phyloP scores from a whole-genome alignment of 2,329 filamentous ascomycete genomes.

The Paraphoma chrysanthemicola region DNA sequence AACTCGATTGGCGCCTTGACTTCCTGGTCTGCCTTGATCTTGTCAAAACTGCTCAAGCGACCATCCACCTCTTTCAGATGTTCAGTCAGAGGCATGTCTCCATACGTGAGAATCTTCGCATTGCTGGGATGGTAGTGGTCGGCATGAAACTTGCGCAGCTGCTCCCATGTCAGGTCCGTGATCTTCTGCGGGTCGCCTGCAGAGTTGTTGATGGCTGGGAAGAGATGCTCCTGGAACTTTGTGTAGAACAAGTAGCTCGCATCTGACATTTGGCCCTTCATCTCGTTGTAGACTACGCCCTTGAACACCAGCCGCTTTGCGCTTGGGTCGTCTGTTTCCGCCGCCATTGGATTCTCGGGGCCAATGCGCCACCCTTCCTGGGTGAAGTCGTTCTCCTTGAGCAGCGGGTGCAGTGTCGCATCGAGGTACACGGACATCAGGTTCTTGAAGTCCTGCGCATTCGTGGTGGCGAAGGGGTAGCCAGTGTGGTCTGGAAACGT shows the following conservation, averaged over 20 bases:
- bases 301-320: constrained; percentile 86
- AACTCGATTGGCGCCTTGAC: constrained; percentile 80
- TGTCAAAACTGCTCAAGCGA: constrained; percentile 76
- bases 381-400: constrained; percentile 90
- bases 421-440: constrained; percentile 96
- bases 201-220: constrained; percentile 94
- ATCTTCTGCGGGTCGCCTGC: constrained; percentile 97
- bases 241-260: constrained; percentile 97
- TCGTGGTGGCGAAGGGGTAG: constrained; percentile 97
- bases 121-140: constrained; percentile 98
- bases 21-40: constrained; percentile 71
- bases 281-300: constrained; percentile 98
- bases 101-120: constrained; percentile 93
- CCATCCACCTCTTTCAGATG: constrained; percentile 82
- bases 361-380: constrained; percentile 98
- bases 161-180: constrained; percentile 90
- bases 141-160: constrained; percentile 85
- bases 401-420: constrained; percentile 85
- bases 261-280: constrained; percentile 99
- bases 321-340: constrained; percentile 52
- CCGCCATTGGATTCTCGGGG: constrained; percentile 77
- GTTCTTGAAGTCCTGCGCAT: constrained; percentile 93
- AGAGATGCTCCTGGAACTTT: constrained; percentile 91
- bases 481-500: constrained; percentile 96
- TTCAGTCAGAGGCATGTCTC: constrained; percentile 83